Evolutionary conservation across 208 protist genomes (phyloP).

Genomic region (Crithidia expoeki): DNA sequence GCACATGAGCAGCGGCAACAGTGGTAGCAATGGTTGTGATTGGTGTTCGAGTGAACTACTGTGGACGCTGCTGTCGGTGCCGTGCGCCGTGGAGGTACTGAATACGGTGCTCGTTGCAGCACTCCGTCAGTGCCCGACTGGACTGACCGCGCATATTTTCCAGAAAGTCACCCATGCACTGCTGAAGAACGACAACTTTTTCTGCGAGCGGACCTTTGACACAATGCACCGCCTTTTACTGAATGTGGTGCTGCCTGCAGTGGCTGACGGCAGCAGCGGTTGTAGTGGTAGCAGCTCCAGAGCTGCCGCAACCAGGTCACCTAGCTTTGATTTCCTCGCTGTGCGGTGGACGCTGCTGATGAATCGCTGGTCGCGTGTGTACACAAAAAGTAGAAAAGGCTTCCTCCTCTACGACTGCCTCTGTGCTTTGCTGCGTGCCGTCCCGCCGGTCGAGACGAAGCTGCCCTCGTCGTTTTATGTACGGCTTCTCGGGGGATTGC

Average conservation of each 20-base stretch:
- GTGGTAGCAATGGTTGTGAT: neutral
- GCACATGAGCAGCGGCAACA: neutral
- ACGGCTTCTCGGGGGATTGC: conserved; percentile 60
- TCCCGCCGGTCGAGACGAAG: conserved; percentile 60
- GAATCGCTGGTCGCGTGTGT: conserved; percentile 79
- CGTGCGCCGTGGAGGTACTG: conserved; percentile 32
- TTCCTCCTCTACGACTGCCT: conserved; percentile 46
- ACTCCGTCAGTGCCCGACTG: conserved; percentile 20
- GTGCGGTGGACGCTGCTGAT: conserved; percentile 78
- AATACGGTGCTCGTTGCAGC: conserved; percentile 30
- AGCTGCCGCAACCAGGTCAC: neutral
- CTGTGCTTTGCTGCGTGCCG: conserved; percentile 34
- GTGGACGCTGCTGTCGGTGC: conserved; percentile 27
- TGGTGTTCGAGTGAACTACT: conserved; percentile 10
- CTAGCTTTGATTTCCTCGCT: conserved; percentile 52
- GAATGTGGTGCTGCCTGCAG: conserved; percentile 32
- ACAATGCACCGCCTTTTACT: conserved; percentile 55
- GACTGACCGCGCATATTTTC: conserved; percentile 36
- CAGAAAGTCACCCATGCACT: conserved; percentile 45
- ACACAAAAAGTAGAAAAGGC: conserved; percentile 54
- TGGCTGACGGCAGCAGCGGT: conserved; percentile 3
- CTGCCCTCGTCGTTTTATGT: conserved; percentile 65
- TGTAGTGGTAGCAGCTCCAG: neutral
- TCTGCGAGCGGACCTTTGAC: conserved; percentile 41
- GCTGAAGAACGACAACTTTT: conserved; percentile 79